Conservation (phyloP, 2,329 filamentous ascomycete species). For the Fusarium agapanthi region DNA sequence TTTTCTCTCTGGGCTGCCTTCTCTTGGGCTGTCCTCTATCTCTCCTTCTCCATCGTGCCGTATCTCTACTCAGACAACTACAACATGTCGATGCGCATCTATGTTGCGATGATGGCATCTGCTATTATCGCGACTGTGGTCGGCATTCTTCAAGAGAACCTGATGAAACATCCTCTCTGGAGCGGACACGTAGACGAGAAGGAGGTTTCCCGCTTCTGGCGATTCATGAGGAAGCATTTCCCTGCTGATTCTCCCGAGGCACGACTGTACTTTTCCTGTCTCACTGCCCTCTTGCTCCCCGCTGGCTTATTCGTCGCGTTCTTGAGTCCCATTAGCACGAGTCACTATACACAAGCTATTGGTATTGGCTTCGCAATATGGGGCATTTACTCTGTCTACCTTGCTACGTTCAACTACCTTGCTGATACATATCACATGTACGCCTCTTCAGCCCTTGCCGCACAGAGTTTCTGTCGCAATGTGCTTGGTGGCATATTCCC, state of each 20-base stretch:
- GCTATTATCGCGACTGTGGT: conserved; percentile 71
- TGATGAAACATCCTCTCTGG: conserved; percentile 60
- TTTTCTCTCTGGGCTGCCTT: conserved; percentile 93
- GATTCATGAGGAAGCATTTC: conserved; percentile 56
- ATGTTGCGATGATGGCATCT: conserved; percentile 75
- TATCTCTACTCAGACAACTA: conserved; percentile 77
- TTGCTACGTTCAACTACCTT: conserved; percentile 92
- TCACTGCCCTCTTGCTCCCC: conserved; percentile 79
- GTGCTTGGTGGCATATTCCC: conserved; percentile 84
- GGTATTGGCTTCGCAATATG: conserved; percentile 80
- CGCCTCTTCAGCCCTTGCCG: conserved; percentile 84
- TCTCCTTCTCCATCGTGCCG: conserved; percentile 83
- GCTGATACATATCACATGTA: conserved; percentile 88
- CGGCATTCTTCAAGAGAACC: conserved; percentile 76
- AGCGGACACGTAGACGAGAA: conserved; percentile 30
- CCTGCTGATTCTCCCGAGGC: conserved; percentile 72
- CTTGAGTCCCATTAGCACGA: conserved; percentile 37
- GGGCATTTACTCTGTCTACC: conserved; percentile 86
- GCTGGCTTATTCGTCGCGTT: conserved; percentile 72
- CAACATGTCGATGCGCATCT: conserved; percentile 73
- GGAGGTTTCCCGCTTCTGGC: conserved; percentile 52
- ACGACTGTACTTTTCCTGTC: conserved; percentile 83
- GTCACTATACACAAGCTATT: conserved; percentile 51
- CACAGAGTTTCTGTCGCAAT: conserved; percentile 87
- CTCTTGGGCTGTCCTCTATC: conserved; percentile 87